Evolutionary conservation across 2,329 filamentous ascomycete genomes (phyloP).

Genomic region (Claviceps sorghi): DNA sequence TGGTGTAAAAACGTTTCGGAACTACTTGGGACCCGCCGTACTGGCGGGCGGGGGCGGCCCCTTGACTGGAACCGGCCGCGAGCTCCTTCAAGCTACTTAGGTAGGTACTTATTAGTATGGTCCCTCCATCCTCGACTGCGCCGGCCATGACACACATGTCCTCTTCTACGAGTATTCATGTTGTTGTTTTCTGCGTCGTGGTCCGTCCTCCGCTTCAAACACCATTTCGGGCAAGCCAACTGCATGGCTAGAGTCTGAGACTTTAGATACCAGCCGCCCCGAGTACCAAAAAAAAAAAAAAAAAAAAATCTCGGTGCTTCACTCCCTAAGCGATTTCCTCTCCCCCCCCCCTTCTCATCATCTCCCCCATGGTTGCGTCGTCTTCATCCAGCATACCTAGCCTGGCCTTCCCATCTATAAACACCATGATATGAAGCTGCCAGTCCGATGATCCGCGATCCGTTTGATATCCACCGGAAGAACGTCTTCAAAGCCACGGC

Average conservation of each 20-base stretch:
- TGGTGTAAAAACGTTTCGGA: too few relatives aligned
- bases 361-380: neutral
- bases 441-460: constrained; percentile 27
- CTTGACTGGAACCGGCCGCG: too few relatives aligned
- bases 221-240: neutral
- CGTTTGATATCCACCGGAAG: constrained; percentile 28
- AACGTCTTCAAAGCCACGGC: constrained; percentile 35
- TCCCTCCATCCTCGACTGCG: neutral
- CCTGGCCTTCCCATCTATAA: neutral
- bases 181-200: neutral
- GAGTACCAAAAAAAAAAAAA: neutral
- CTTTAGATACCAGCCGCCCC: neutral
- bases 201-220: neutral
- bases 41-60: too few relatives aligned
- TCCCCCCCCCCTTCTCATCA: constrained; percentile 13
- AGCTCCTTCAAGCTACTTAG: too few relatives aligned
- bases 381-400: neutral
- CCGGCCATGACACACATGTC: neutral
- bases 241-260: neutral
- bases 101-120: too few relatives aligned
- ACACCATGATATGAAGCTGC: constrained; percentile 15
- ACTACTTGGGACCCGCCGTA: too few relatives aligned
- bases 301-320: neutral
- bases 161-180: neutral
- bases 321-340: constrained; percentile 25